Conservation (phyloP, 2,329 filamentous ascomycete species). For the Cadophora sp. region DNA sequence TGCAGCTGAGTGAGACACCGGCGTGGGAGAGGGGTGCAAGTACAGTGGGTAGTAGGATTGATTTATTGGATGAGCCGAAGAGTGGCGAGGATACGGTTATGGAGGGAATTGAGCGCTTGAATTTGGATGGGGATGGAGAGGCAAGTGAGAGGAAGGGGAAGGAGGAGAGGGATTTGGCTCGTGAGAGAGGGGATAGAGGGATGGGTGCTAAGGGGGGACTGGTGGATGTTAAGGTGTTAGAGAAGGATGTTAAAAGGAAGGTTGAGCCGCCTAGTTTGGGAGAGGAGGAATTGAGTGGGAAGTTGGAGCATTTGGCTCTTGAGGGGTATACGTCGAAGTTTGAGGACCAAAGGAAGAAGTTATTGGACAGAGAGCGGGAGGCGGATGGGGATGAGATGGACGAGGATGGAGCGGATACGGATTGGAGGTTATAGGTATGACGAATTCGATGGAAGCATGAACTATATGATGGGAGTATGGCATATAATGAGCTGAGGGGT, state of each 20-base stretch:
- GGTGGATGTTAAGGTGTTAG: conserved; percentile 57
- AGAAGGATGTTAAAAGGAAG: conserved; percentile 53
- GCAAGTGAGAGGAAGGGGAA: conserved; percentile 56
- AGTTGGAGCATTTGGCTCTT: conserved; percentile 42
- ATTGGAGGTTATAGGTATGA: conserved; percentile 38
- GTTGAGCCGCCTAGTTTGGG: conserved; percentile 49
- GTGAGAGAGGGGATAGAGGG: conserved; percentile 57
- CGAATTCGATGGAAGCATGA: background rate
- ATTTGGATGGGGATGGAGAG: conserved; percentile 53
- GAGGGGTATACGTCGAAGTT: conserved; percentile 43
- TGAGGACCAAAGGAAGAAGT: conserved; percentile 30
- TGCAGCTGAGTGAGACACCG: conserved; percentile 85
- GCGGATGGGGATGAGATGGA: conserved; percentile 28
- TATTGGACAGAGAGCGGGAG: conserved; percentile 25
- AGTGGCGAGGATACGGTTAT: conserved; percentile 46
- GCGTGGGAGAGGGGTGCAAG: conserved; percentile 75
- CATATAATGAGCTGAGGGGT: background rate
- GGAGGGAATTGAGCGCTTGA: conserved; percentile 46
- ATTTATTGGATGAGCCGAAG: conserved; percentile 71
- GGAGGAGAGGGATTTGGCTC: conserved; percentile 43
- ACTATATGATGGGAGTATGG: background rate
- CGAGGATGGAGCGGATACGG: conserved; percentile 33
- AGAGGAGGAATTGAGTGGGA: conserved; percentile 43
- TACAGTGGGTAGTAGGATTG: conserved; percentile 51
- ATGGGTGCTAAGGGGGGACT: conserved; percentile 34